Conservation (phyloP, 805 yeast species). For the Saturnispora hagleri region DNA sequence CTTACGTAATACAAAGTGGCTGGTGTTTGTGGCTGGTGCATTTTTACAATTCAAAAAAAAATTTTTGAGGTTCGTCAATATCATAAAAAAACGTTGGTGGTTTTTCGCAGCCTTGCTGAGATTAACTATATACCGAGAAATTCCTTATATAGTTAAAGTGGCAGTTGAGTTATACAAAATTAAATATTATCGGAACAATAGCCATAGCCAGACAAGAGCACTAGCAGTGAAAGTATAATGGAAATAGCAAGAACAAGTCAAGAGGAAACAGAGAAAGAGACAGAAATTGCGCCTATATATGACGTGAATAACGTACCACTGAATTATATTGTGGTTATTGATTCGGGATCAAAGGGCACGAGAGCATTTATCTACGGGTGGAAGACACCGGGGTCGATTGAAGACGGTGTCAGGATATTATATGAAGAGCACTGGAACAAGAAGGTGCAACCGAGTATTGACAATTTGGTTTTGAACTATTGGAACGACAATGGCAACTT, state of each 20-base stretch:
- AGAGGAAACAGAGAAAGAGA: background rate
- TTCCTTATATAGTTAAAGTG: background rate
- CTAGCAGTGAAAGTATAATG: background rate
- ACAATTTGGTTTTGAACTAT: slow-evolving; percentile 51
- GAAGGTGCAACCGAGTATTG: slow-evolving; percentile 49
- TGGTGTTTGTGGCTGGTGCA: background rate
- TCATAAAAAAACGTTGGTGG: background rate
- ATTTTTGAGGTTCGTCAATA: background rate
- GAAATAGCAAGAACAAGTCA: background rate
- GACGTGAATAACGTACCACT: slow-evolving; percentile 40
- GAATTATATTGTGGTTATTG: slow-evolving; percentile 52
- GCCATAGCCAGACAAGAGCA: background rate
- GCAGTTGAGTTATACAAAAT: background rate
- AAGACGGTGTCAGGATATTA: slow-evolving; percentile 11
- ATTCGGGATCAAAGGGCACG: slow-evolving; percentile 60
- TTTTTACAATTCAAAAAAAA: too few species aligned
- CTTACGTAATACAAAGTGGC: too few species aligned
- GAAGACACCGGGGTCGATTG: slow-evolving; percentile 31
- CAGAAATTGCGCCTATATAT: slow-evolving; percentile 1
- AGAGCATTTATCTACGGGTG: slow-evolving; percentile 53
- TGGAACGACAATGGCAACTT: slow-evolving; percentile 38
- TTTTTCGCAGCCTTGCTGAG: too few species aligned
- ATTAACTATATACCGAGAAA: background rate
- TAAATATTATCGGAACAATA: background rate
- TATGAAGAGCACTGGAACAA: slow-evolving; percentile 34